Conservation (phyloP, 441 rosid genomes). For the Pelargonium cotyledonis region DNA sequence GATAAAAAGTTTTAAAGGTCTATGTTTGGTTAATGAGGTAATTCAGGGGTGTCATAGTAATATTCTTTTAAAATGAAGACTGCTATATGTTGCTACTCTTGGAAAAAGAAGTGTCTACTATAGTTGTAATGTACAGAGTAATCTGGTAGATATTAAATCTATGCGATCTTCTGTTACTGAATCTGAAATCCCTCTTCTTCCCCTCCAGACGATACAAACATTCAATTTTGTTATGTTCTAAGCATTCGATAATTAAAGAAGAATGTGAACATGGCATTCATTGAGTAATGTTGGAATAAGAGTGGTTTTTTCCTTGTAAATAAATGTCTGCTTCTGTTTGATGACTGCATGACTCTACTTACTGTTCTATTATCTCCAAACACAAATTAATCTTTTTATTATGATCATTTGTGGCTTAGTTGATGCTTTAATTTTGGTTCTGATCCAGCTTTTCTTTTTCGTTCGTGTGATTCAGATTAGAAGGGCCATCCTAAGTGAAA, state of each 20-base stretch:
- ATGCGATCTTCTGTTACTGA: neutral
- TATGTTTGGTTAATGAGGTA: neutral
- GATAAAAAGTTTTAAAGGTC: neutral
- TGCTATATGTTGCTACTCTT: neutral
- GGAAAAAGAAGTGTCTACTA: neutral
- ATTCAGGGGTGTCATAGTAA: neutral
- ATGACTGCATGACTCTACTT: too few species aligned
- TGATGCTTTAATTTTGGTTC: neutral
- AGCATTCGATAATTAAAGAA: too few species aligned
- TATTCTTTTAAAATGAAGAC: neutral
- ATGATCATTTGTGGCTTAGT: constrained; percentile 4
- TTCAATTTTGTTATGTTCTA: too few species aligned
- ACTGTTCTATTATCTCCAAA: too few species aligned
- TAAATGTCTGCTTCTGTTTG: too few species aligned
- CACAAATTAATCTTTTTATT: neutral
- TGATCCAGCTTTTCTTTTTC: constrained; percentile 17
- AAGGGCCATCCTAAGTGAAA: constrained; percentile 66
- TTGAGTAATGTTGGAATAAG: too few species aligned
- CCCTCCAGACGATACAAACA: neutral
- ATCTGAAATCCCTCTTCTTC: neutral
- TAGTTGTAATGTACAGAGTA: neutral
- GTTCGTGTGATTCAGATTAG: constrained; percentile 42
- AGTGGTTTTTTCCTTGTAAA: too few species aligned
- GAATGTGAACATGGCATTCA: too few species aligned
- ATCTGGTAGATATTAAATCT: neutral